These are phyloP conservation scores for Euphorbia schlechtendalii DNA, from an alignment of 441 rosid species.

Conservation along the genomic window DNA sequence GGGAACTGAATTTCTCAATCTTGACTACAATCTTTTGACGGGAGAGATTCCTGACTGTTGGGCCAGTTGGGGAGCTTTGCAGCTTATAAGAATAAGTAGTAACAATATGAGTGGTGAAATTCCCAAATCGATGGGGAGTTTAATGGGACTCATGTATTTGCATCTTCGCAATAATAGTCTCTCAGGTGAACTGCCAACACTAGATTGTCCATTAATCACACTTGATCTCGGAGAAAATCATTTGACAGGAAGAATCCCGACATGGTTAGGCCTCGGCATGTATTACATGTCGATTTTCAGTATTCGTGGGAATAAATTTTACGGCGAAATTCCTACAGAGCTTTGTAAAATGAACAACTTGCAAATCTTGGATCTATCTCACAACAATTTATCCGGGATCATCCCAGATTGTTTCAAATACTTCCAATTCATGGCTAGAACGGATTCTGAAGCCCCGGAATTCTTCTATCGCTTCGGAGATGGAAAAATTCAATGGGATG, in stretches of 20 bases:
- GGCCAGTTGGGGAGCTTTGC: not conserved
- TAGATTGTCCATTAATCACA: not conserved
- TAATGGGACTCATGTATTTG: not conserved
- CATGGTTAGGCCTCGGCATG: not conserved
- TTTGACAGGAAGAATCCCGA: not conserved
- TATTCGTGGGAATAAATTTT: not conserved
- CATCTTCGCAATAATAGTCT: conserved; percentile 12
- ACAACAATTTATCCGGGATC: not conserved
- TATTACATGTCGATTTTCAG: not conserved
- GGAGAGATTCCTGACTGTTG: conserved; percentile 9
- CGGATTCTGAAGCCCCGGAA: not conserved
- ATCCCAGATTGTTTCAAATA: conserved; percentile 8
- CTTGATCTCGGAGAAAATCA: not conserved
- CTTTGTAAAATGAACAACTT: not conserved
- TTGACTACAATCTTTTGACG: conserved; percentile 12
- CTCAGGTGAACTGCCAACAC: not conserved
- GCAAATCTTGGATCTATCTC: not conserved
- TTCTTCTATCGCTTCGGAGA: not conserved
- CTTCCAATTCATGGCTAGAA: conserved; percentile 3
- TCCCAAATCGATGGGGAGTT: not conserved
- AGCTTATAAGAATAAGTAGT: not conserved
- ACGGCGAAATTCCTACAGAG: not conserved
- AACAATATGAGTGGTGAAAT: not conserved
- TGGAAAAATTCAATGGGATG: no score
- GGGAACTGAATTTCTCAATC: not conserved